Base-by-base conservation (phyloP, 1,139 yeast genomes). In the Lizanozyma gosingica region DNA sequence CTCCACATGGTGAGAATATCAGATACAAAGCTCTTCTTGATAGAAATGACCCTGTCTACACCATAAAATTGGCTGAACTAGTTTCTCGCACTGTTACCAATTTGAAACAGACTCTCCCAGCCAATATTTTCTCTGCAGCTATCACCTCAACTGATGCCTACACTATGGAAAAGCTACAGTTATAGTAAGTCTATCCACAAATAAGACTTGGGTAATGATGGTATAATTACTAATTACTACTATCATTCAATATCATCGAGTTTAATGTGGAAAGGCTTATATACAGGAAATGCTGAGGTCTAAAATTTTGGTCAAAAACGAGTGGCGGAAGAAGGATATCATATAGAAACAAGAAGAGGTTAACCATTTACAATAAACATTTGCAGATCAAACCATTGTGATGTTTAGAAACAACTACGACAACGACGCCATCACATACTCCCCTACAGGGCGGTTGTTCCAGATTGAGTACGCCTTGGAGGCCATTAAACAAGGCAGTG, bases 401-500 rank as follows among this genome's bases (percentile, higher is more conserved):
- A 22, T 22, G 98, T 92, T 92, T 62, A 85, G 98, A 73, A 92
- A 92, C 67, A 92, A 94, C 56, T 92, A 92, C 75, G 98, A 92
- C 62, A 94, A 94, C 75, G 98, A 92, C 61, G 82, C 97, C 35
- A 95, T 92, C 46, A 92, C 98, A 18, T 92, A 86, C 65, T 88
- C 97, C 35, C 97, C 98, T 41, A 92, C 97, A 2, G 98, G 98
- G 16, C 77, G 97, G 54, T 76, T 92, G 46, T 92, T 92, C 68
- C 98, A 92, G 57, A 81, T 82, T 33, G 99, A 92, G 60, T 92
- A 92, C 56, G 98, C 98, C 2, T 70, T 90, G 45, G 98, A 92
- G 58, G 97, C 98, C 15, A 92, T 92, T 63, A 92, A 92, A 60
- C 98, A 92, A 66, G 98, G 98, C 37, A 83, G 95, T 51, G 97